These are phyloP conservation scores for Hypholoma sublateritium DNA, from an alignment of 768 basidiomycete genomes.

Conservation along the genomic window DNA sequence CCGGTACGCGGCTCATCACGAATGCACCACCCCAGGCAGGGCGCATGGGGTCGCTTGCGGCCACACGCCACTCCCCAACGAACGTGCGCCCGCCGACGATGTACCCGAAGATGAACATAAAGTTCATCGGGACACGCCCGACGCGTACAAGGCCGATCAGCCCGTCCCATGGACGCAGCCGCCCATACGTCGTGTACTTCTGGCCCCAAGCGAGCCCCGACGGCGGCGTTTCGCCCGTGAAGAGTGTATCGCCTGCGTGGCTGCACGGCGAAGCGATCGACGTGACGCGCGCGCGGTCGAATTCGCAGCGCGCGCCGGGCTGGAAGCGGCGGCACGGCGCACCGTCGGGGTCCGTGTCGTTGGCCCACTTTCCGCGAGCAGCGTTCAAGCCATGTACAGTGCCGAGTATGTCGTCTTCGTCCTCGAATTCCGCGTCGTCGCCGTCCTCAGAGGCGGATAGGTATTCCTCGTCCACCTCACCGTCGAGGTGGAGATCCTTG, in stretches of 20 bases:
- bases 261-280: conserved; percentile 35
- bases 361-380: background rate
- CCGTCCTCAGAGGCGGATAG: conserved; percentile 14
- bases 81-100: conserved; percentile 62
- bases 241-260: conserved; percentile 59
- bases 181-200: conserved; percentile 47
- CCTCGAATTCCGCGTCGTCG: conserved; percentile 12
- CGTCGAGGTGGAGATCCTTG: background rate
- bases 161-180: conserved; percentile 60
- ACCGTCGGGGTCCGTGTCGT: background rate
- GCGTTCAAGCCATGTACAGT: conserved; percentile 4
- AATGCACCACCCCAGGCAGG: conserved; percentile 68
- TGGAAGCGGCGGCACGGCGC: background rate
- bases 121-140: conserved; percentile 16
- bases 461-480: conserved; percentile 1
- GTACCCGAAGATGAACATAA: conserved; percentile 68
- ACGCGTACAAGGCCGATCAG: conserved; percentile 52
- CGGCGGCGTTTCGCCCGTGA: conserved; percentile 9
- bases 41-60: conserved; percentile 38
- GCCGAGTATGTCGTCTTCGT: conserved; percentile 7
- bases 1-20: conserved; percentile 43
- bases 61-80: conserved; percentile 72
- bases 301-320: conserved; percentile 17
- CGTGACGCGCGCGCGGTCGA: conserved; percentile 20
- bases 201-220: conserved; percentile 24